These are phyloP conservation scores for Ogataea wickerhamii DNA, from an alignment of 805 yeast species.

Conservation along the genomic window DNA sequence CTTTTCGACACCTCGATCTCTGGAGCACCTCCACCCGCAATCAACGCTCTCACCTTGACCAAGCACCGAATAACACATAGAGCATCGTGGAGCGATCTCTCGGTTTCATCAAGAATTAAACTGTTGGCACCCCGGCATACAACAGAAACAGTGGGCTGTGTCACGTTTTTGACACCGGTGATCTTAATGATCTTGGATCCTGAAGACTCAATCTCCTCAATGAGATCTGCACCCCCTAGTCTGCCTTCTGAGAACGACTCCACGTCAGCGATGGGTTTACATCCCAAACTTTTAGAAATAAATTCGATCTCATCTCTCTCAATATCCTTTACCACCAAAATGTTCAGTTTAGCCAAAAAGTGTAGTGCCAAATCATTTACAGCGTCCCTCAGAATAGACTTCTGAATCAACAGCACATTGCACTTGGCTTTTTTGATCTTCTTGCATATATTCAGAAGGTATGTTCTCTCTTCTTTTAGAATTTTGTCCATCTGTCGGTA, in stretches of 20 bases:
- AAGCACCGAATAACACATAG: conserved; percentile 88
- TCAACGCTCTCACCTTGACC: conserved; percentile 81
- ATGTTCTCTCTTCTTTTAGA: conserved; percentile 95
- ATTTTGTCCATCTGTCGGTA: conserved; percentile 99
- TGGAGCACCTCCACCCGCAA: conserved; percentile 99
- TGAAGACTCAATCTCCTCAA: conserved; percentile 86
- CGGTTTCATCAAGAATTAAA: conserved; percentile 90
- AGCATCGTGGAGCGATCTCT: conserved; percentile 96
- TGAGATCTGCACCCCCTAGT: conserved; percentile 85
- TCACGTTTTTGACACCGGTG: conserved; percentile 67
- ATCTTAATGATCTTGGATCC: conserved; percentile 88
- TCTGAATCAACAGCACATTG: conserved; percentile 85
- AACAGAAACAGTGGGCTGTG: conserved; percentile 74
- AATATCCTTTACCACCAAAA: conserved; percentile 90
- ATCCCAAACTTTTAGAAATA: conserved; percentile 76
- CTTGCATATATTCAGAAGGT: conserved; percentile 89
- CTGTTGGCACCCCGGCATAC: conserved; percentile 93
- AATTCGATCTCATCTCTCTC: conserved; percentile 97
- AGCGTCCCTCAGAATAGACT: conserved; percentile 91
- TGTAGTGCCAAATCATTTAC: conserved; percentile 93
- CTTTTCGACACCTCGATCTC: conserved; percentile 85
- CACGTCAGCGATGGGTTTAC: conserved; percentile 94
- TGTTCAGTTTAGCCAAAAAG: conserved; percentile 87
- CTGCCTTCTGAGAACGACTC: conserved; percentile 92
- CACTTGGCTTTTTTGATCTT: conserved; percentile 96